Percentiles rank a stretch among this genome's conserved stretches.
Conservation (phyloP, 768 basidiomycete species). For the Tylopilus rubrobrunneus region DNA sequence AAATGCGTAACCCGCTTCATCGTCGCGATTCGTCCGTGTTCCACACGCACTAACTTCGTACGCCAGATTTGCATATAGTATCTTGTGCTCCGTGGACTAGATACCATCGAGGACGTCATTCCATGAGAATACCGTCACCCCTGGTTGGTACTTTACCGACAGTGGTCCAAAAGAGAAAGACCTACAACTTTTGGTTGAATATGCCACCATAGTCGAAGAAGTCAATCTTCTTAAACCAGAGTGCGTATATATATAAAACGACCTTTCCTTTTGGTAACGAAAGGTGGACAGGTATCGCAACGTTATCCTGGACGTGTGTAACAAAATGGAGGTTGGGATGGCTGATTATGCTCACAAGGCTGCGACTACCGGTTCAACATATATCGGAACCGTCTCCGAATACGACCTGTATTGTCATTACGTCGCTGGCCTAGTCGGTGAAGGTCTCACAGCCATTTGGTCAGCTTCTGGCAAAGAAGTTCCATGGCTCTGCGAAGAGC, state of each 20-base stretch:
- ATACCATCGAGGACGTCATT: constrained; percentile 96
- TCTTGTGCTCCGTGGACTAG: constrained; percentile 88
- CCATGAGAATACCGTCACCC: constrained; percentile 70
- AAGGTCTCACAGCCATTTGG: constrained; percentile 88
- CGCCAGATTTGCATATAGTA: constrained; percentile 90
- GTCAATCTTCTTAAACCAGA: constrained; percentile 60
- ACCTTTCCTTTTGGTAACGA: neutral
- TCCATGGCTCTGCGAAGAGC: constrained; percentile 67
- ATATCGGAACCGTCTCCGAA: constrained; percentile 73
- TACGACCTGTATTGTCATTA: constrained; percentile 99
- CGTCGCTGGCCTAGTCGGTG: constrained; percentile 96
- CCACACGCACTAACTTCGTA: neutral
- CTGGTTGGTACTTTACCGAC: constrained; percentile 84
- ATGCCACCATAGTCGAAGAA: constrained; percentile 77
- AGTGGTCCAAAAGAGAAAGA: constrained; percentile 88
- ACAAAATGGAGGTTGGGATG: constrained; percentile 94
- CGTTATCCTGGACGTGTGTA: constrained; percentile 77
- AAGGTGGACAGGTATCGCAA: constrained; percentile 52
- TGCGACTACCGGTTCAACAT: constrained; percentile 62
- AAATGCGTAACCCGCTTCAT: neutral
- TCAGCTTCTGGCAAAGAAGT: constrained; percentile 81
- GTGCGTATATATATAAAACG: constrained; percentile 34
- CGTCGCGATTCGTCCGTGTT: neutral
- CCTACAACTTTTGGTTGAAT: constrained; percentile 78
- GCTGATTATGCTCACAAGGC: constrained; percentile 90